phyloP scores from a whole-genome alignment of 2,329 filamentous ascomycete genomes.

The Talaromyces sp. region DNA sequence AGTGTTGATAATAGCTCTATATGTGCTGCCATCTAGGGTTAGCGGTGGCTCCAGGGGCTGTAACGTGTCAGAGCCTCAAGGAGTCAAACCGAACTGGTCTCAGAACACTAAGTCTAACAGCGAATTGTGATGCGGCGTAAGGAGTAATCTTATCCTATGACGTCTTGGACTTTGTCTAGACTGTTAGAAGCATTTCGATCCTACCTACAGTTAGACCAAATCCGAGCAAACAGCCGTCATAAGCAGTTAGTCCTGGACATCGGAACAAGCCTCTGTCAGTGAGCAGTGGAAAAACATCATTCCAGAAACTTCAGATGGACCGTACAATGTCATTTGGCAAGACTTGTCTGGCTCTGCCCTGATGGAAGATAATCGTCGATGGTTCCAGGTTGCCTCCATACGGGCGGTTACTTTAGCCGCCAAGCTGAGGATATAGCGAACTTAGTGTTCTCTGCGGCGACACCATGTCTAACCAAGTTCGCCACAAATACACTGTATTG shows the following conservation, averaged over 20 bases:
- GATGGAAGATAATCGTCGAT: background rate
- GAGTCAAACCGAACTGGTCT: constrained; percentile 1
- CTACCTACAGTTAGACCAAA: no score
- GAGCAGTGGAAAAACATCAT: background rate
- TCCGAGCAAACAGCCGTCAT: background rate
- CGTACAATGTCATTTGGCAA: background rate
- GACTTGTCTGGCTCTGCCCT: background rate
- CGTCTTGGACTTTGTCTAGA: background rate
- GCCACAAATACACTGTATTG: background rate
- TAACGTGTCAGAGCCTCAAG: constrained; percentile 3
- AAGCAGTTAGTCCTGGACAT: background rate
- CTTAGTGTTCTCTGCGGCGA: background rate
- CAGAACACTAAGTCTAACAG: background rate
- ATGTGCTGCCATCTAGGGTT: background rate
- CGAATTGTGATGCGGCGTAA: background rate
- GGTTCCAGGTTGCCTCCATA: background rate
- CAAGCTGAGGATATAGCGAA: background rate
- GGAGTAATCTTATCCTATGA: background rate
- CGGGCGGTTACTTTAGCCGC: background rate
- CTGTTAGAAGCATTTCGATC: background rate
- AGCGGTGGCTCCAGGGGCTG: constrained; percentile 5
- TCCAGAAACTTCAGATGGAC: background rate
- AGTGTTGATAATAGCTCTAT: constrained; percentile 6
- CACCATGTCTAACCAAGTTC: background rate
- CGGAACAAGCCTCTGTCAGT: background rate